phyloP scores from a whole-genome alignment of 2,329 filamentous ascomycete genomes.

The Xylaria sp. region DNA sequence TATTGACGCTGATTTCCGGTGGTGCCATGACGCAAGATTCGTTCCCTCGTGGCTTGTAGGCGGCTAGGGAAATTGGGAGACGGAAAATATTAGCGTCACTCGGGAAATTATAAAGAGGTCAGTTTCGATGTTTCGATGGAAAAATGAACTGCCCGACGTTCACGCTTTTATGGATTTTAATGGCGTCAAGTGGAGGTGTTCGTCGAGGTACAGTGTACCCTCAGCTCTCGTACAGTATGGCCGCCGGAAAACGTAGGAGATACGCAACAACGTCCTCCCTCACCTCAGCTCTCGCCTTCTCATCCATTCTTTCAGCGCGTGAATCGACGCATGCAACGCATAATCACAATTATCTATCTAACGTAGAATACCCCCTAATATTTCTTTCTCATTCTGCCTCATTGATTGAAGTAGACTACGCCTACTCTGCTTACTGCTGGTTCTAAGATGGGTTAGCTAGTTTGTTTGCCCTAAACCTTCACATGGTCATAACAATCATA shows the following conservation, averaged over 20 bases:
- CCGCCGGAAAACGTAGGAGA: conserved; percentile 44
- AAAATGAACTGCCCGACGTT: not conserved
- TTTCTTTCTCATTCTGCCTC: not conserved
- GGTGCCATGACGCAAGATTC: conserved; percentile 32
- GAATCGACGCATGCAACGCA: no score
- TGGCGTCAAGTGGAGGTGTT: conserved; percentile 25
- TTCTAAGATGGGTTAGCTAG: not conserved
- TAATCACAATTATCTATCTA: no score
- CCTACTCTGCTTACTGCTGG: not conserved
- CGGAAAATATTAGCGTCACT: not conserved
- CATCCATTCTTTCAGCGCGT: no score
- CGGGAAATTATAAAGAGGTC: not conserved
- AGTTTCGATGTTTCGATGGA: not conserved
- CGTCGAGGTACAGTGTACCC: conserved; percentile 26
- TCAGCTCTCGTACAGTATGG: conserved; percentile 12
- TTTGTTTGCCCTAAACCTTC: not conserved
- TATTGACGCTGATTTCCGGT: conserved; percentile 71
- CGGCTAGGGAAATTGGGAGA: not conserved
- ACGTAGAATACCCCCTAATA: not conserved
- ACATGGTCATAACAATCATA: not conserved
- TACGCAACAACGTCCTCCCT: not conserved
- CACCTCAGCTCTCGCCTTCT: not conserved
- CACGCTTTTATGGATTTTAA: conserved; percentile 31
- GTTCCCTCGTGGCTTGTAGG: not conserved
- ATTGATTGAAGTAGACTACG: not conserved